Conservation (phyloP, 371 early-diverging fungal species). For the Gilbertella persicaria region DNA sequence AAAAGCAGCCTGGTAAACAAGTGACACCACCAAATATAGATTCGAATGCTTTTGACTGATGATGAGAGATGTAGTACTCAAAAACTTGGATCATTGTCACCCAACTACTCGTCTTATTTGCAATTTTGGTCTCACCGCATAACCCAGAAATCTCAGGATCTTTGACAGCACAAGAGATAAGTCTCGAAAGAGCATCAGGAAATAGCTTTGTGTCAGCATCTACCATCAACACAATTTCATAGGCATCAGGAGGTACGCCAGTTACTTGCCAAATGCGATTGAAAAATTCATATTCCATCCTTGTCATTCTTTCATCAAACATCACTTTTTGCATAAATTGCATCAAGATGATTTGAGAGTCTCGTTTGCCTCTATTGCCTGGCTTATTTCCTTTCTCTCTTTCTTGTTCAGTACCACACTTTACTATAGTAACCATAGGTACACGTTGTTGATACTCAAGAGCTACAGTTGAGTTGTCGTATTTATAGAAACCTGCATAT, state of each 20-base stretch:
- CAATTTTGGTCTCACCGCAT: conserved; percentile 89
- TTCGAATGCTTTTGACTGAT: conserved; percentile 92
- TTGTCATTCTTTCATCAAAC: conserved; percentile 94
- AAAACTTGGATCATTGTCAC: conserved; percentile 86
- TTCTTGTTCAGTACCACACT: conserved; percentile 18
- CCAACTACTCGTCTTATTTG: conserved; percentile 82
- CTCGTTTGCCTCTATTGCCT: conserved; percentile 98
- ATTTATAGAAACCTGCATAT: conserved; percentile 85
- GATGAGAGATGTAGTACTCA: conserved; percentile 76
- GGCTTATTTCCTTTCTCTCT: conserved; percentile 53
- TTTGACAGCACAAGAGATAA: conserved; percentile 76
- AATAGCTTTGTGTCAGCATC: conserved; percentile 95
- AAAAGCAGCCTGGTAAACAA: conserved; percentile 95
- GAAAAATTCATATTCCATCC: conserved; percentile 94
- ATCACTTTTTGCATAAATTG: conserved; percentile 92
- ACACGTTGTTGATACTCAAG: conserved; percentile 59
- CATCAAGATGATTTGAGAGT: conserved; percentile 98
- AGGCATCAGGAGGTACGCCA: conserved; percentile 81
- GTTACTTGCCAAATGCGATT: conserved; percentile 80
- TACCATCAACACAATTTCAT: conserved; percentile 93
- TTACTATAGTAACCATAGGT: conserved; percentile 84
- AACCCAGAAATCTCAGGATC: conserved; percentile 80
- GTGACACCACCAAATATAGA: conserved; percentile 97
- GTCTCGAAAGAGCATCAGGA: conserved; percentile 72
- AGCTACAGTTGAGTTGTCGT: conserved; percentile 58